Percentiles rank a stretch among this genome's conserved stretches.
These are phyloP conservation scores for Fusarium chlamydosporum DNA, from an alignment of 2,329 filamentous ascomycete genomes.

Conservation along the genomic window DNA sequence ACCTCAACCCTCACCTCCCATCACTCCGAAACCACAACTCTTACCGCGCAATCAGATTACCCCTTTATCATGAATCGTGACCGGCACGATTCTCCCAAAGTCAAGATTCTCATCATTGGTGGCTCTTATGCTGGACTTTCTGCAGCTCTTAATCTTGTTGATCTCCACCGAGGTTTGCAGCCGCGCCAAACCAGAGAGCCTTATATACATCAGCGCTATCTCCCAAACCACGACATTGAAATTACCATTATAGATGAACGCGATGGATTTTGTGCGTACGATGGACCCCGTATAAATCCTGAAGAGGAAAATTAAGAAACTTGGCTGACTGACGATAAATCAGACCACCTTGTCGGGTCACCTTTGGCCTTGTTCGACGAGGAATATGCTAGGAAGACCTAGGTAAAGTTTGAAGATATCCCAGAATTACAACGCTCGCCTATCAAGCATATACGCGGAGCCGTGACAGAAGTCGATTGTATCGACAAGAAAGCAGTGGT, in stretches of 20 bases:
- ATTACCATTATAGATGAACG: conserved; percentile 5
- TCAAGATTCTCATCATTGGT: conserved; percentile 2
- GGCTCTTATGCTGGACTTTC: conserved; percentile 11
- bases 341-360: conserved; percentile 8
- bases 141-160: conserved; percentile 4
- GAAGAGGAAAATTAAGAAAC: background rate
- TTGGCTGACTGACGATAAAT: background rate
- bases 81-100: background rate
- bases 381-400: conserved; percentile 3
- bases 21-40: background rate
- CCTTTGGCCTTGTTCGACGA: conserved; percentile 6
- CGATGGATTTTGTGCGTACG: conserved; percentile 3
- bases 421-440: background rate
- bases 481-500: background rate
- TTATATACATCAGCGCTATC: background rate
- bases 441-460: background rate
- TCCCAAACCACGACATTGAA: background rate
- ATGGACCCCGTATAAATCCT: background rate
- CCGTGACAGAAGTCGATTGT: conserved; percentile 2
- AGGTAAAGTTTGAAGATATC: conserved; percentile 3
- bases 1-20: background rate
- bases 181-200: too few relatives aligned
- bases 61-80: background rate
- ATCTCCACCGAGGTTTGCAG: background rate
- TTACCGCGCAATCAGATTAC: background rate